phyloP scores from a whole-genome alignment of 441 rosid genomes.

The Geranium incanum region DNA sequence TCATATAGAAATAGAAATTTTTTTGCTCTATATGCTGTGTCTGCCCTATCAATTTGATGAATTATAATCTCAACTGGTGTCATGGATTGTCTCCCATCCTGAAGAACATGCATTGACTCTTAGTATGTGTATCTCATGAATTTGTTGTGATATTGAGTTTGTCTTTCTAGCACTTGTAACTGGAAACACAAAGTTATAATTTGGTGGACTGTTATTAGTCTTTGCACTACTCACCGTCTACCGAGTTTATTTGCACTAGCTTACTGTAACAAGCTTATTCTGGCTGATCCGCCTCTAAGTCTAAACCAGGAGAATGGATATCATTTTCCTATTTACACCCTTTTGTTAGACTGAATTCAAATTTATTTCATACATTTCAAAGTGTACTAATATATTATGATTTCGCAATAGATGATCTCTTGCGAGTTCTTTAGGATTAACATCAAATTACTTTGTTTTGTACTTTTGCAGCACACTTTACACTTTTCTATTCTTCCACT shows the following conservation, averaged over 20 bases:
- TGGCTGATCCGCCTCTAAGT: not conserved
- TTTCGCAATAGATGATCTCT: not conserved
- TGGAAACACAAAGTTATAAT: not conserved
- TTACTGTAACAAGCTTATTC: not conserved
- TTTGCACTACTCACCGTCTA: not conserved
- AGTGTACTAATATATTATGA: not conserved
- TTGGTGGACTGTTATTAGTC: not conserved
- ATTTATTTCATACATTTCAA: not conserved
- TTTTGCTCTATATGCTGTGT: not conserved
- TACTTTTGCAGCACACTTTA: not conserved
- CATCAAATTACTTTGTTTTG: not conserved
- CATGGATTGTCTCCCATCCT: not conserved
- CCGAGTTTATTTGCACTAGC: not conserved
- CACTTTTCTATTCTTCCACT: not conserved
- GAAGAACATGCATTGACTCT: not conserved
- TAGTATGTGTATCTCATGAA: not conserved
- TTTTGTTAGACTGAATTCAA: not conserved
- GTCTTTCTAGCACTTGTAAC: not conserved
- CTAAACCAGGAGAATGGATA: too few relatives aligned
- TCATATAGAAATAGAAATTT: not conserved
- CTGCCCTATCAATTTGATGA: conserved; percentile 1
- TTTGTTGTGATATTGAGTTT: not conserved
- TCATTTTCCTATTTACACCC: too few relatives aligned
- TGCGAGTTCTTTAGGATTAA: not conserved
- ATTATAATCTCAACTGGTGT: not conserved